A percentile compares a stretch with the other conserved stretches of the same genome.
These are phyloP conservation scores for Spizellomyces punctatus DNA, from an alignment of 192 early-diverging fungal genomes.

Conservation along the genomic window DNA sequence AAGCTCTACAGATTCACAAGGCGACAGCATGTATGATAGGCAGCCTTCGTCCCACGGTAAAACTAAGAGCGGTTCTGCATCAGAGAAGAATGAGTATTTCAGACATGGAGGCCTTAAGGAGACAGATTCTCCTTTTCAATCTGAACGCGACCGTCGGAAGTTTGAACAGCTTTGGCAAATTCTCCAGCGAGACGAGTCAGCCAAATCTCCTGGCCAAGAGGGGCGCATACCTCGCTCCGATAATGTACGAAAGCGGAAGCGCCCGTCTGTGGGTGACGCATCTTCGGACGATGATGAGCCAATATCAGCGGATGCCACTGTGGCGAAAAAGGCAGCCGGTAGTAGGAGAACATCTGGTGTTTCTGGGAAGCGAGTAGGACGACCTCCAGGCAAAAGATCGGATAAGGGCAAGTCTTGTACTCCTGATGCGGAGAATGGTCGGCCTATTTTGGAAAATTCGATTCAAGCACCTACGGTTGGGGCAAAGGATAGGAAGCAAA, in stretches of 20 bases:
- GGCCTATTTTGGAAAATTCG: too few species aligned
- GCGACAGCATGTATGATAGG: too few species aligned
- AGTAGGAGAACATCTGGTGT: too few species aligned
- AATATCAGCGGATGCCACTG: too few species aligned
- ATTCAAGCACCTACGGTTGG: too few species aligned
- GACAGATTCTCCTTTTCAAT: slow-evolving; percentile 4
- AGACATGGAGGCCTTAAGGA: neutral
- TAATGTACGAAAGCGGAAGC: slow-evolving; percentile 4
- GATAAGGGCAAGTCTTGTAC: too few species aligned
- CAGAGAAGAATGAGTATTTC: slow-evolving; percentile 20
- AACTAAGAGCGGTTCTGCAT: neutral
- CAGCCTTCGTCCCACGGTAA: neutral
- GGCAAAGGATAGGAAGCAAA: too few species aligned
- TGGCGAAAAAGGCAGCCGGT: too few species aligned
- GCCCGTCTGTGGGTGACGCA: neutral
- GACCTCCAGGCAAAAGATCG: too few species aligned
- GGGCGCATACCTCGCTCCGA: neutral
- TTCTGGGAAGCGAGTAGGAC: too few species aligned
- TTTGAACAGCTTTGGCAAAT: slow-evolving; percentile 6
- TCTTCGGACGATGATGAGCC: too few species aligned
- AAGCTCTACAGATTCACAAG: neutral
- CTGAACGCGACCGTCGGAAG: slow-evolving; percentile 10
- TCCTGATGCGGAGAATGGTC: too few species aligned
- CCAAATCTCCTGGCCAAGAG: neutral
- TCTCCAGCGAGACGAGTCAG: neutral